Evolutionary conservation across 495 filamentous ascomycete species (phyloP), one percentile per base, ranked within the genome.

Genomic region (Niebla homalea): DNA sequence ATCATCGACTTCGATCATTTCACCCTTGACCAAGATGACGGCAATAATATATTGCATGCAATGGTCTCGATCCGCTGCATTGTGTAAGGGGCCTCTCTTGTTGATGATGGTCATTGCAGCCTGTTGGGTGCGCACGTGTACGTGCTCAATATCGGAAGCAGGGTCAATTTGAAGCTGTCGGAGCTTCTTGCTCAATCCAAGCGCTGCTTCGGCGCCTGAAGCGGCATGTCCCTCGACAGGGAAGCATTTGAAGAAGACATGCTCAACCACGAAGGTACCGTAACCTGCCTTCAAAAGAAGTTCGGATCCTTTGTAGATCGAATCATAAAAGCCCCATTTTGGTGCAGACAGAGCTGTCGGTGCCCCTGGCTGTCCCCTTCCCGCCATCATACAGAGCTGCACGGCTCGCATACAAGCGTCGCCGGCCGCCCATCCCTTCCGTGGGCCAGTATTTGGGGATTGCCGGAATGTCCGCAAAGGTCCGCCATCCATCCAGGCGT

Each of bases 361-460:
- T 6, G 63, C 54, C 1, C 71, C 70, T 3, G 60, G 61, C 51
- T 72, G 68, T 1, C 67, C 68, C 0, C 50, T 39, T 11, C 36
- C 46, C 3, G 57, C 58, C 5, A 71, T 49, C 0, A 68, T 41
- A 2, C 59, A 57, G n/a, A 72, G 54, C 12, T 73, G 64, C 14
- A 75, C 67, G 4, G 70, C 71, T 23, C 70, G 61, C 53, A 64
- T 66, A 20, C 60, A 62, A 1, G 72, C 70, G 55, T 71, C 65
- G 1, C 64, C 72, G 1, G 63, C 70, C 1, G 70, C 70, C 71
- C 71, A 73, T 0, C 71, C 71, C 51, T 73, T 73, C 0, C 68
- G 61, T 11, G 67, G 62, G 12, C 60, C 62, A 2, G 71, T 62
- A 39, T 72, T 71, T 8, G 55, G 49, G 0, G 55, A 56, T 6